Percentiles rank a stretch among this genome's conserved stretches.
Conservation (phyloP, 1,284 basidiomycete genomes). For the Fomitopsis pinicola region DNA sequence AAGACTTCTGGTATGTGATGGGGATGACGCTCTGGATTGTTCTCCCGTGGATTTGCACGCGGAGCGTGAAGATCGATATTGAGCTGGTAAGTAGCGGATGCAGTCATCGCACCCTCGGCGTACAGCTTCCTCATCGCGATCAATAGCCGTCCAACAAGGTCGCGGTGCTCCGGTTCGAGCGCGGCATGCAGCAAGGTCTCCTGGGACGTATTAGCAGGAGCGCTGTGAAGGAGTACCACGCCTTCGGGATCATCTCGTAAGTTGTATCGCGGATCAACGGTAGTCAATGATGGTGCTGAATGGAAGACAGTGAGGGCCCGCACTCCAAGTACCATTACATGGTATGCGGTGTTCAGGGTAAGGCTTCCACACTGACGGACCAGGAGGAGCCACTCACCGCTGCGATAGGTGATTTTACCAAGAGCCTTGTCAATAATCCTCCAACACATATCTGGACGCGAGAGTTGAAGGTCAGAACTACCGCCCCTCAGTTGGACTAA, state of each 20-base stretch:
- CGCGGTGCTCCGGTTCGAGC: slow-evolving; percentile 53
- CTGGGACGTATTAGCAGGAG: slow-evolving; percentile 53
- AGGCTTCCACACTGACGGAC: slow-evolving; percentile 3
- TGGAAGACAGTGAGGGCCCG: slow-evolving; percentile 49
- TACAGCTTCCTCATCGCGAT: not conserved
- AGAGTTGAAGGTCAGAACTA: slow-evolving; percentile 54
- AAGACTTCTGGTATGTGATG: slow-evolving; percentile 72
- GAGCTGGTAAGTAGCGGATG: slow-evolving; percentile 53
- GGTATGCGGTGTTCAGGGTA: slow-evolving; percentile 74
- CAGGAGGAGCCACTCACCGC: not conserved
- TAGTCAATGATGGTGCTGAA: slow-evolving; percentile 10
- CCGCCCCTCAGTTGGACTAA: not conserved
- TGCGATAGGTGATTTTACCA: slow-evolving; percentile 61
- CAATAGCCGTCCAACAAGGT: slow-evolving; percentile 55
- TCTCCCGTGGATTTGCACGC: slow-evolving; percentile 72
- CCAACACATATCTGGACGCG: slow-evolving; percentile 69
- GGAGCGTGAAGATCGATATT: slow-evolving; percentile 68
- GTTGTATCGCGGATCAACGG: slow-evolving; percentile 14
- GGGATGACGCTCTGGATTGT: slow-evolving; percentile 72
- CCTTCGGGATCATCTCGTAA: slow-evolving; percentile 56
- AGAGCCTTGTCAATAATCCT: slow-evolving; percentile 62
- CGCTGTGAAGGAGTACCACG: slow-evolving; percentile 58
- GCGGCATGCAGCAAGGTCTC: slow-evolving; percentile 63
- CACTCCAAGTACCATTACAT: slow-evolving; percentile 72
- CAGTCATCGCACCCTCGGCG: not conserved